Percentiles rank a stretch among this genome's conserved stretches.
phyloP scores from a whole-genome alignment of 2,329 filamentous ascomycete species.

The Calonectria crousiana region DNA sequence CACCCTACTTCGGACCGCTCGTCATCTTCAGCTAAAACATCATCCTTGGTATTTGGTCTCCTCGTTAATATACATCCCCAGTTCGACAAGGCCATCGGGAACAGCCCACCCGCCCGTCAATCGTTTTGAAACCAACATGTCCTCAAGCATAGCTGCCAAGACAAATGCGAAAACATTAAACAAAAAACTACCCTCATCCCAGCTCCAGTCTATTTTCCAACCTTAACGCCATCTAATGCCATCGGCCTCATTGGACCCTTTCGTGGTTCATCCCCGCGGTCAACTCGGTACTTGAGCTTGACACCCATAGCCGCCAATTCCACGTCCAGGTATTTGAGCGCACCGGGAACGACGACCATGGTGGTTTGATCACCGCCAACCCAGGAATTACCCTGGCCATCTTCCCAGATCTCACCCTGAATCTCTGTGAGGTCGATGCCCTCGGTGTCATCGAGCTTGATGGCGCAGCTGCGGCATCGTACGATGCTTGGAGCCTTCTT shows the following conservation, averaged over 20 bases:
- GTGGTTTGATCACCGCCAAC: conserved; percentile 92
- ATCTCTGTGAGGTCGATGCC: conserved; percentile 67
- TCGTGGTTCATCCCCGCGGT: conserved; percentile 73
- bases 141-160: conserved; percentile 31
- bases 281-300: conserved; percentile 84
- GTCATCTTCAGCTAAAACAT: neutral
- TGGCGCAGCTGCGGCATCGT: conserved; percentile 84
- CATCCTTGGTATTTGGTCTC: conserved; percentile 23
- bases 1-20: neutral
- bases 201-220: conserved; percentile 42
- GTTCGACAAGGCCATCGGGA: neutral
- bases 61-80: conserved; percentile 26
- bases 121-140: conserved; percentile 12
- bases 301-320: conserved; percentile 97
- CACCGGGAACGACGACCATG: conserved; percentile 91
- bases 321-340: conserved; percentile 92
- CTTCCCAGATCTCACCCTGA: conserved; percentile 89
- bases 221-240: conserved; percentile 45
- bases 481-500: conserved; percentile 77
- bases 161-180: conserved; percentile 31
- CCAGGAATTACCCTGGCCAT: conserved; percentile 86
- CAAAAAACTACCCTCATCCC: conserved; percentile 18
- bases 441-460: conserved; percentile 67
- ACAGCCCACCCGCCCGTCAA: neutral
- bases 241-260: conserved; percentile 63